Conservation (phyloP, 805 yeast species). For the Brettanomyces custersianus region DNA sequence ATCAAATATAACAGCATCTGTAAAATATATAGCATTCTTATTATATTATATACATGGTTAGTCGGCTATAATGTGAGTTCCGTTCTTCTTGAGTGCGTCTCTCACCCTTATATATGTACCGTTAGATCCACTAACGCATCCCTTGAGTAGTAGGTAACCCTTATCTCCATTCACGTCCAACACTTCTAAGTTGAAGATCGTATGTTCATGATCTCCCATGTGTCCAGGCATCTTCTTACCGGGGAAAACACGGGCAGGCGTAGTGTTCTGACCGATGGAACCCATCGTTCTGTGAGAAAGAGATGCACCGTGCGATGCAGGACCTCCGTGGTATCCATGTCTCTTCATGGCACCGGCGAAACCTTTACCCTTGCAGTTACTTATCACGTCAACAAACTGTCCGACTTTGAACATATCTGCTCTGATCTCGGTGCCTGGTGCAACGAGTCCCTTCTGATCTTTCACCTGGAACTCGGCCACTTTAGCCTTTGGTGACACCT, state of each 20-base stretch:
- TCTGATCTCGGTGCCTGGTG: constrained; percentile 66
- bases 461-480: constrained; percentile 76
- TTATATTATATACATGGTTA: too few species aligned
- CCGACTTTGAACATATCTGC: constrained; percentile 84
- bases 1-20: too few species aligned
- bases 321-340: constrained; percentile 80
- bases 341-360: constrained; percentile 98
- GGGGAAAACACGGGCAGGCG: constrained; percentile 93
- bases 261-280: constrained; percentile 91
- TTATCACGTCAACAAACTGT: constrained; percentile 73
- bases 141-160: constrained; percentile 78
- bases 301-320: constrained; percentile 94
- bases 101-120: constrained; percentile 65
- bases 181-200: constrained; percentile 68
- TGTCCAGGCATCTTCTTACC: constrained; percentile 98
- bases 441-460: constrained; percentile 53
- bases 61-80: constrained; percentile 15
- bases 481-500: constrained; percentile 73
- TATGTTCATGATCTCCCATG: constrained; percentile 73
- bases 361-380: constrained; percentile 87
- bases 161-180: constrained; percentile 73
- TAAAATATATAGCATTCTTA: too few species aligned
- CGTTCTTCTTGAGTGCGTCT: constrained; percentile 57
- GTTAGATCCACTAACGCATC: constrained; percentile 85
- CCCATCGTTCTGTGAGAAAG: constrained; percentile 92